Conservation (phyloP, 2,329 filamentous ascomycete genomes). For the Parastagonospora nodorum region DNA sequence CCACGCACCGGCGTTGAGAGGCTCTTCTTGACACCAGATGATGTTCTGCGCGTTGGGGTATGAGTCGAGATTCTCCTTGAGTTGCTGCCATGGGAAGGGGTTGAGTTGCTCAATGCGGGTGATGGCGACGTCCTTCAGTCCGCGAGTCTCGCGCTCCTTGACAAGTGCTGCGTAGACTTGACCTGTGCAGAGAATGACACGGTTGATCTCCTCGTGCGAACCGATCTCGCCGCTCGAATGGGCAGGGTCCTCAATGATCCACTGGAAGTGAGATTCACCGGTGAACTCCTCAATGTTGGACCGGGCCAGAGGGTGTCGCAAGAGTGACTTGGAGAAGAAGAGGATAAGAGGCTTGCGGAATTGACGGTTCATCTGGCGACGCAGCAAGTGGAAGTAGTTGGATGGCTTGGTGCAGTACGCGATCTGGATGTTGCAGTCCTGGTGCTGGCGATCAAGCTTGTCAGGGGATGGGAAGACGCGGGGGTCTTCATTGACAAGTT, state of each 20-base stretch:
- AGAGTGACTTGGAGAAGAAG: slow-evolving; percentile 97
- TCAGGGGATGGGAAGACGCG: slow-evolving; percentile 86
- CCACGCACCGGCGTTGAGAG: slow-evolving; percentile 96
- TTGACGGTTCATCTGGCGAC: slow-evolving; percentile 97
- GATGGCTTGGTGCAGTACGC: slow-evolving; percentile 95
- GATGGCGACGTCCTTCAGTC: slow-evolving; percentile 88
- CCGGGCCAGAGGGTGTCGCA: slow-evolving; percentile 90
- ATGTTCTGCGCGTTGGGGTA: slow-evolving; percentile 98
- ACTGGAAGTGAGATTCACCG: slow-evolving; percentile 90
- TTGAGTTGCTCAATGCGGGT: slow-evolving; percentile 97
- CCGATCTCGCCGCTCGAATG: slow-evolving; percentile 78
- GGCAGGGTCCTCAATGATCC: slow-evolving; percentile 90
- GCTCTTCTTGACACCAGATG: slow-evolving; percentile 97
- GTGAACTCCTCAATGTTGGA: slow-evolving; percentile 90
- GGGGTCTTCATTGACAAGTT: slow-evolving; percentile 96
- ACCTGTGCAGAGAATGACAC: slow-evolving; percentile 90
- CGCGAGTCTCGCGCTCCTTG: slow-evolving; percentile 88
- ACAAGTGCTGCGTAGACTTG: slow-evolving; percentile 90
- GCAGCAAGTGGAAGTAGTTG: slow-evolving; percentile 94
- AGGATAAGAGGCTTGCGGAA: slow-evolving; percentile 98
- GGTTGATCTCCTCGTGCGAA: slow-evolving; percentile 83
- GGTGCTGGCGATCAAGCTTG: slow-evolving; percentile 94
- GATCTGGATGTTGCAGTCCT: slow-evolving; percentile 99
- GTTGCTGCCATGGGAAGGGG: slow-evolving; percentile 97
- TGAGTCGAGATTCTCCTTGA: slow-evolving; percentile 93